Base-by-base conservation (phyloP, 1,139 yeast species). In the Geotrichum siamense region DNA sequence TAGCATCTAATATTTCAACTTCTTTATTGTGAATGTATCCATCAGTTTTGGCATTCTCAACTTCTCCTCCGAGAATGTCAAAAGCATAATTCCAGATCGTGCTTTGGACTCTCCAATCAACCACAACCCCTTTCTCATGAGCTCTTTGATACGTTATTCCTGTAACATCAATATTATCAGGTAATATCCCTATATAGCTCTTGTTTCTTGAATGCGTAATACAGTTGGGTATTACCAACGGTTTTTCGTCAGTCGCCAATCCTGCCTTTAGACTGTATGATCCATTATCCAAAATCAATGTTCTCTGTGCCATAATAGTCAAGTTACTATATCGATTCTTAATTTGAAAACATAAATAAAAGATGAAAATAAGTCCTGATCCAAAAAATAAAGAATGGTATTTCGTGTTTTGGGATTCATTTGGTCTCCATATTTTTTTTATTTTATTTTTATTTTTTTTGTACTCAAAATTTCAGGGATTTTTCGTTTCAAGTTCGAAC, bases 81-180 rank as follows among this genome's bases (percentile, higher is more conserved):
- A 81, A 65, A 60, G 84, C 72, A 51, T 81, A 76, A 60, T 93
- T 97, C 98, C 98, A 93, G 2, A 93, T 75, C n/a, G 83, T 82
- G 58, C 82, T 83, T 60, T 93, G 89, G 1, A 85, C 68, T 52
- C 86, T 95, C 98, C 98, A 93, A 31, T 93, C 85, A 0, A 82
- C 78, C 44, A 93, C 65, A 57, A 89, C 94, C 13, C 97, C 72
- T 54, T 81, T 79, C 51, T 87, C 96, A 51, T 78, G 78, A 0
- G 99, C 96, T 44, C 98, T 68, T 49, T 82, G 76, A 61, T 82
- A 76, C 27, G 74, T 72, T 13, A 89, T 71, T 1, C 93, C 87
- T 1, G 94, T 79, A 43, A 78, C 81, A 56, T 87, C 91, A 50
- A 74, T 76, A 38, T 89, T 36, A 17, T 27, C 26, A 9, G 39